phyloP scores from a whole-genome alignment of 2,329 filamentous ascomycete genomes.

The Alternaria alternata region DNA sequence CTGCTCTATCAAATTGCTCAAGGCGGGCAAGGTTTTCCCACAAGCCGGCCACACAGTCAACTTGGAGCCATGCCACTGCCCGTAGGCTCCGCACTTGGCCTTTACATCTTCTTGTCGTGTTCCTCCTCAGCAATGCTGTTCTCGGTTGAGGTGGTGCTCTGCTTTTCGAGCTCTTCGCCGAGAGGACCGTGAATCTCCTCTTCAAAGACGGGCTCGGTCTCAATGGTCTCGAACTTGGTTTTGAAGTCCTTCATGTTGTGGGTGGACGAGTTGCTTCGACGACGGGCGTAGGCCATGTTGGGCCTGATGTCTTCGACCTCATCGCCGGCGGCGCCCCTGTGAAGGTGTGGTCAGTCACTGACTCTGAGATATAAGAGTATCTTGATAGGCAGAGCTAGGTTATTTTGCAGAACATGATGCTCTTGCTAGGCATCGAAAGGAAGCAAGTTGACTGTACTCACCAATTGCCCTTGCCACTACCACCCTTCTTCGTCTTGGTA shows the following conservation, averaged over 20 bases:
- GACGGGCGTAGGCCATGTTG: conserved; percentile 84
- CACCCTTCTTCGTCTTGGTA: conserved; percentile 96
- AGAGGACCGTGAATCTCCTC: conserved; percentile 78
- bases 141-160: conserved; percentile 59
- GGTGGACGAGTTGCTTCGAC: conserved; percentile 89
- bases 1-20: conserved; percentile 19
- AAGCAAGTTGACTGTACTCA: conserved; percentile 57
- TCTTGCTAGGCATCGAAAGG: background rate
- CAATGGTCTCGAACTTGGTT: conserved; percentile 94
- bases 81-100: background rate
- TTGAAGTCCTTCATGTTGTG: conserved; percentile 80
- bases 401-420: background rate
- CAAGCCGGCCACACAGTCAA: conserved; percentile 35
- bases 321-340: conserved; percentile 82
- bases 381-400: background rate
- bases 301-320: conserved; percentile 86
- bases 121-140: conserved; percentile 67
- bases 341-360: conserved; percentile 24
- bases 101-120: conserved; percentile 55
- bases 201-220: conserved; percentile 91
- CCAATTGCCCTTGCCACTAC: conserved; percentile 93
- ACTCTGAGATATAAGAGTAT: background rate
- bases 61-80: conserved; percentile 21
- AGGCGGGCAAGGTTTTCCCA: conserved; percentile 28
- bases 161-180: conserved; percentile 64